Evolutionary conservation across 2,329 filamentous ascomycete species (phyloP).

Genomic region (Gnomoniopsis smithogilvyi): DNA sequence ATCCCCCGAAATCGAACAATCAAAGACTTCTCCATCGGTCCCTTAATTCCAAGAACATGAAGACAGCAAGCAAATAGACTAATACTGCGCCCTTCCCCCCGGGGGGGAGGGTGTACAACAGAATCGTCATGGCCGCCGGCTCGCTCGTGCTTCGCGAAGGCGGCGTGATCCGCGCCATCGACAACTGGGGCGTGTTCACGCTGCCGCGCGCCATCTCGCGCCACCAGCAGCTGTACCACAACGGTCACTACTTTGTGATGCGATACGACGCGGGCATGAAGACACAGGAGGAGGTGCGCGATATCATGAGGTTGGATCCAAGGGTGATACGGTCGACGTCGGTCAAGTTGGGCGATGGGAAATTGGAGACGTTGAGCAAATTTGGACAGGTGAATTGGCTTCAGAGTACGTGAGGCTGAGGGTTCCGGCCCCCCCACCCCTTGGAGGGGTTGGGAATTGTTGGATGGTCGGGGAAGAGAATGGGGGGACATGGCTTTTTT

Average conservation of each 20-base stretch:
- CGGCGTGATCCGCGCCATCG: conserved; percentile 87
- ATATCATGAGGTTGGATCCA: conserved; percentile 79
- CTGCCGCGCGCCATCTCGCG: conserved; percentile 77
- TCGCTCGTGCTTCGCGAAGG: conserved; percentile 76
- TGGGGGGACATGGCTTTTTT: too few species aligned
- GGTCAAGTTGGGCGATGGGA: conserved; percentile 84
- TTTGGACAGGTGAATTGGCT: conserved; percentile 50
- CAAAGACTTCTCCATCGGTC: too few species aligned
- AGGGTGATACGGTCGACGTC: conserved; percentile 83
- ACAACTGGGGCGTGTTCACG: conserved; percentile 92
- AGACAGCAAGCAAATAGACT: neutral
- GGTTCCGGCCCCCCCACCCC: too few species aligned
- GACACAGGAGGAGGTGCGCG: conserved; percentile 72
- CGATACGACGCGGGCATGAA: conserved; percentile 79
- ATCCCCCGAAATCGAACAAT: too few species aligned
- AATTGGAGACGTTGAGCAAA: conserved; percentile 64
- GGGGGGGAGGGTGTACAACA: conserved; percentile 34
- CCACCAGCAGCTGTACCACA: conserved; percentile 78
- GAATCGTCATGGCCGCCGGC: conserved; percentile 84
- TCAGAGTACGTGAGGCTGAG: conserved; percentile 21
- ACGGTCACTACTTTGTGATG: conserved; percentile 97
- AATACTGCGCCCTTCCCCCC: neutral
- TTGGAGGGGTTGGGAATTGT: neutral
- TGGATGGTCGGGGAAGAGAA: neutral
- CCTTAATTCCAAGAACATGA: too few species aligned